phyloP scores from a whole-genome alignment of 2,329 filamentous ascomycete genomes.

The Thermochaetoides dissita region DNA sequence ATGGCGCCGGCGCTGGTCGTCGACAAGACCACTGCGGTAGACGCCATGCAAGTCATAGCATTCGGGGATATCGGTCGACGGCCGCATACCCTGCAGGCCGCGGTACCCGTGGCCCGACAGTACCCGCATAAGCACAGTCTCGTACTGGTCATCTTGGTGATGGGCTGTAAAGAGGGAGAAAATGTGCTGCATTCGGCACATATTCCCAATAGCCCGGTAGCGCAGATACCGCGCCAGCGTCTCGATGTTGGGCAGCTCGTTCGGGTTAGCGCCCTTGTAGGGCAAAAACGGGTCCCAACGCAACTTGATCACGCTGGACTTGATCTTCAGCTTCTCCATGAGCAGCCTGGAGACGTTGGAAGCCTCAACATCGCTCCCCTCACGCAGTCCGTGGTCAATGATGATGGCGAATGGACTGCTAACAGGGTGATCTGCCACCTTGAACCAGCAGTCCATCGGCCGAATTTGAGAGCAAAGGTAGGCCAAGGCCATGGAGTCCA shows the following conservation, averaged over 20 bases:
- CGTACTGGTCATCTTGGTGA: conserved; percentile 80
- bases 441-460: conserved; percentile 20
- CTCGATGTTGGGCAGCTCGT: conserved; percentile 53
- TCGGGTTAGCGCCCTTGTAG: conserved; percentile 17
- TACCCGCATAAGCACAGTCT: conserved; percentile 75
- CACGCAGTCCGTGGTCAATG: conserved; percentile 44
- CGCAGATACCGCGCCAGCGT: conserved; percentile 58
- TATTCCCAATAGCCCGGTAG: conserved; percentile 54
- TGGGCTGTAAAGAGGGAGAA: conserved; percentile 63
- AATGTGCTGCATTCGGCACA: conserved; percentile 39
- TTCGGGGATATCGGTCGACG: conserved; percentile 61
- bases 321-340: conserved; percentile 23
- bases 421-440: conserved; percentile 32
- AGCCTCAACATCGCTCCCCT: conserved; percentile 39
- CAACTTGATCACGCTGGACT: conserved; percentile 10
- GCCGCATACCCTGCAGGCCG: conserved; percentile 59
- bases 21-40: conserved; percentile 47
- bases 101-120: conserved; percentile 49
- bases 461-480: conserved; percentile 47
- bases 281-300: conserved; percentile 33
- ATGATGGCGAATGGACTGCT: conserved; percentile 31
- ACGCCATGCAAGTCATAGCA: conserved; percentile 62
- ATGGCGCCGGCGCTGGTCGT: conserved; percentile 26
- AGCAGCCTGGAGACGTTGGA: conserved; percentile 27
- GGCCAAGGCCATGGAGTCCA: conserved; percentile 95